phyloP scores from a whole-genome alignment of 805 yeast genomes.

The Metschnikowia matae region DNA sequence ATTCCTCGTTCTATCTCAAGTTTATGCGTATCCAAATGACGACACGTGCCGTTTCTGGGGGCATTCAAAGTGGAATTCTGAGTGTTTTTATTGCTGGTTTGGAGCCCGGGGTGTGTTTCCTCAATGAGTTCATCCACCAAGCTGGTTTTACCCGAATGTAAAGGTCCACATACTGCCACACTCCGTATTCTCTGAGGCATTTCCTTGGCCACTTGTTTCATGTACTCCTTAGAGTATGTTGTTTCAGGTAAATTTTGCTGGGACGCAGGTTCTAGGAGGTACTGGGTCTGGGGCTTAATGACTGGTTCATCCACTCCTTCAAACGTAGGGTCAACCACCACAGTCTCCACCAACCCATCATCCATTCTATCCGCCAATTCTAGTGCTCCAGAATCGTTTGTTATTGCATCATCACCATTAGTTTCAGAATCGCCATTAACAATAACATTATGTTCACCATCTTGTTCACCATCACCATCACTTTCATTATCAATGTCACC shows the following conservation, averaged over 20 bases:
- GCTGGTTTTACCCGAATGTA: constrained; percentile 85
- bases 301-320: constrained; percentile 51
- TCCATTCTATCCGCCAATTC: background rate
- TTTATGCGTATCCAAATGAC: constrained; percentile 69
- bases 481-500: background rate
- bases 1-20: constrained; percentile 70
- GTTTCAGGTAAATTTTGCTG: constrained; percentile 50
- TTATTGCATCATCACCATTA: too few species aligned
- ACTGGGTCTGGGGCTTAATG: constrained; percentile 47
- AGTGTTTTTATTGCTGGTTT: constrained; percentile 25
- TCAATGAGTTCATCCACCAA: constrained; percentile 63
- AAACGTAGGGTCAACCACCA: constrained; percentile 15
- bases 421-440: too few species aligned
- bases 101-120: constrained; percentile 51
- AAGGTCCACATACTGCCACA: constrained; percentile 72
- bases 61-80: too few species aligned
- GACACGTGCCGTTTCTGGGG: constrained; percentile 35
- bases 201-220: constrained; percentile 41
- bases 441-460: background rate
- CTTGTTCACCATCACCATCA: constrained; percentile 17
- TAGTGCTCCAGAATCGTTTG: too few species aligned
- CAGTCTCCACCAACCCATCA: constrained; percentile 9
- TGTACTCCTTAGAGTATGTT: constrained; percentile 57
- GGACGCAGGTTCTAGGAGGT: constrained; percentile 36
- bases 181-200: constrained; percentile 68